These are phyloP conservation scores for Sanghuangporus weigelae DNA, from an alignment of 1,284 basidiomycete genomes.

Conservation along the genomic window DNA sequence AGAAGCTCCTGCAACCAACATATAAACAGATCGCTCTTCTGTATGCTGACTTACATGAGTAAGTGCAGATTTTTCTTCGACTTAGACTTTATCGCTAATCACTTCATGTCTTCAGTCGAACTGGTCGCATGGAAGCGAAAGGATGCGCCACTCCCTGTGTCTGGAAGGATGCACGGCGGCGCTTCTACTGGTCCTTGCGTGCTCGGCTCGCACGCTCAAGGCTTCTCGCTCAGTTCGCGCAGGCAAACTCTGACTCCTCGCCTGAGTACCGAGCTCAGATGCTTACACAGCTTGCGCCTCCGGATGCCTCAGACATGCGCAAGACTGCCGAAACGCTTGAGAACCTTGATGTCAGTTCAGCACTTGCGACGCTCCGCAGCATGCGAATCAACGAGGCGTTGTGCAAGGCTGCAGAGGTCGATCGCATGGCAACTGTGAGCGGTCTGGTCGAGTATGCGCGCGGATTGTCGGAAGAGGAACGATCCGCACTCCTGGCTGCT, in stretches of 20 bases:
- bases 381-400: constrained; percentile 60
- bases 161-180: constrained; percentile 87
- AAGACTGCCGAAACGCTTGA: constrained; percentile 59
- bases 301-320: constrained; percentile 50
- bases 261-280: constrained; percentile 55
- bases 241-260: constrained; percentile 58
- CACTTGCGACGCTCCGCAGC: constrained; percentile 55
- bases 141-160: constrained; percentile 81
- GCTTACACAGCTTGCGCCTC: constrained; percentile 51
- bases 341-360: constrained; percentile 57
- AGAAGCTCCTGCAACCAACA: constrained; percentile 81
- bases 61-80: constrained; percentile 29
- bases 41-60: constrained; percentile 97
- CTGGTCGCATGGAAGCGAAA: constrained; percentile 97
- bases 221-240: constrained; percentile 52
- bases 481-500: constrained; percentile 29
- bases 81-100: constrained; percentile 16
- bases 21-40: constrained; percentile 93
- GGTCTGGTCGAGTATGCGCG: constrained; percentile 65
- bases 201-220: constrained; percentile 66
- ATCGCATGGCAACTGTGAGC: constrained; percentile 65
- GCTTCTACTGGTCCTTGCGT: constrained; percentile 95
- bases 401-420: constrained; percentile 57
- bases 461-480: constrained; percentile 68
- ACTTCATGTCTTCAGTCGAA: constrained; percentile 51